Base-by-base conservation (phyloP, 352 stramenopile genomes). In the Pythium pectinolyticum region DNA sequence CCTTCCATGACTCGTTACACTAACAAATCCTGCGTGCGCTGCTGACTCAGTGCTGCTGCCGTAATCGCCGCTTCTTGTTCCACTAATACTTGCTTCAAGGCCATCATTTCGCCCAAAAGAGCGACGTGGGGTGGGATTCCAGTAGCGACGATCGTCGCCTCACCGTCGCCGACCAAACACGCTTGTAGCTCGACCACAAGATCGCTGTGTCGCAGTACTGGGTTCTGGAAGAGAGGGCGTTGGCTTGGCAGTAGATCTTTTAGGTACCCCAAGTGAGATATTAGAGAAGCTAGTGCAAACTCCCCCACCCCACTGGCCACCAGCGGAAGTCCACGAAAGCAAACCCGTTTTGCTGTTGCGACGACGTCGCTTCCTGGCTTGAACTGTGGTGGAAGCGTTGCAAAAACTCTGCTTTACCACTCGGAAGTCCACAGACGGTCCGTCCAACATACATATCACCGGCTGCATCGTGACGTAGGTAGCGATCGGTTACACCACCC, bases 371-470 rank as follows among this genome's bases (percentile, higher is more conserved):
- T 17, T 17, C 10, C 35, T 2, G 15, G 35, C 1, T n/a, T 47
- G n/a, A 47, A 49, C 6, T 19, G 41, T 31, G 57, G 61, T n/a
- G 65, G 49, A 6, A 73, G 34, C n/a, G 57, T 53, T 15, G 61
- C 53, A 56, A 77, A n/a, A n/a, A 73, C 0, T 61, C 40, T 0
- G 53, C 32, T 6, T 45, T 61, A 19, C 40, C 30, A 20, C 64
- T 63, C n/a, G 61, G 61, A 15, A 73, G 22, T n/a, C 69, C 65
- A 40, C 52, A 58, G 3, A 74, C 58, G 20, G 62, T 69, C 1
- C 68, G 54, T 0, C 62, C 65, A 4, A 76, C 72, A 15, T 64
- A 39, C 51, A 68, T 69, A 22, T 67, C 68, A 15, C 58, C 62
- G 14, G 68, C 69, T 0, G 50, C 53, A 49, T 76, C 62, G 19